Evolutionary conservation across 1,284 basidiomycete genomes (phyloP).

Genomic region (Mycosarcoma mackinlayi): DNA sequence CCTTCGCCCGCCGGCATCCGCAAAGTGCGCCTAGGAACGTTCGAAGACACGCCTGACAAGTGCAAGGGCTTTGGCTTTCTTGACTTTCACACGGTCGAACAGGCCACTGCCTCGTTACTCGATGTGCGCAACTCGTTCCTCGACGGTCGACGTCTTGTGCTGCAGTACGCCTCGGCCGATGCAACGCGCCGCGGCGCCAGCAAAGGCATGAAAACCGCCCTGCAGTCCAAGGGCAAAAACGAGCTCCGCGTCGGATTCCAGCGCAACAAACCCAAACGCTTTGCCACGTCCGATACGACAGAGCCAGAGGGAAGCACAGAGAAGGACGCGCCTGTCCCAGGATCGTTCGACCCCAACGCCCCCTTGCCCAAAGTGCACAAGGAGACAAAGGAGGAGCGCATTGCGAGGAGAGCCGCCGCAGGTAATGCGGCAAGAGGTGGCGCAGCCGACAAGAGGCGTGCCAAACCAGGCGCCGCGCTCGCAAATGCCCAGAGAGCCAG

Average conservation of each 20-base stretch:
- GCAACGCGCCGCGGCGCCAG: slow-evolving; percentile 73
- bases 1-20: slow-evolving; percentile 75
- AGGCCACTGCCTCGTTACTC: slow-evolving; percentile 83
- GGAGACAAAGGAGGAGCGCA: slow-evolving; percentile 51
- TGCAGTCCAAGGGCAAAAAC: background rate
- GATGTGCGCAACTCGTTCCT: slow-evolving; percentile 86
- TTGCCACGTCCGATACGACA: too few species aligned
- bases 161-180: slow-evolving; percentile 88
- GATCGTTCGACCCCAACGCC: slow-evolving; percentile 55
- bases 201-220: slow-evolving; percentile 15
- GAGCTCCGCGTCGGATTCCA: slow-evolving; percentile 19
- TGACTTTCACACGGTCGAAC: slow-evolving; percentile 82
- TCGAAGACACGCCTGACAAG: slow-evolving; percentile 84
- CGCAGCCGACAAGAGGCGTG: slow-evolving; percentile 69
- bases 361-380: slow-evolving; percentile 49
- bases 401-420: slow-evolving; percentile 12
- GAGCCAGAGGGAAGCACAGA: background rate
- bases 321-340: slow-evolving; percentile 47
- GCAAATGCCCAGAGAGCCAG: slow-evolving; percentile 87
- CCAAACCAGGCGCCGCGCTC: slow-evolving; percentile 88
- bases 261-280: slow-evolving; percentile 11
- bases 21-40: slow-evolving; percentile 91
- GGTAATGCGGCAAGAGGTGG: background rate
- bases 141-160: slow-evolving; percentile 82
- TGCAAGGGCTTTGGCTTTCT: slow-evolving; percentile 96